Percentiles rank a stretch among this genome's conserved stretches.
These are phyloP conservation scores for Puccinia triticina DNA, from an alignment of 1,284 basidiomycete genomes.

Conservation along the genomic window DNA sequence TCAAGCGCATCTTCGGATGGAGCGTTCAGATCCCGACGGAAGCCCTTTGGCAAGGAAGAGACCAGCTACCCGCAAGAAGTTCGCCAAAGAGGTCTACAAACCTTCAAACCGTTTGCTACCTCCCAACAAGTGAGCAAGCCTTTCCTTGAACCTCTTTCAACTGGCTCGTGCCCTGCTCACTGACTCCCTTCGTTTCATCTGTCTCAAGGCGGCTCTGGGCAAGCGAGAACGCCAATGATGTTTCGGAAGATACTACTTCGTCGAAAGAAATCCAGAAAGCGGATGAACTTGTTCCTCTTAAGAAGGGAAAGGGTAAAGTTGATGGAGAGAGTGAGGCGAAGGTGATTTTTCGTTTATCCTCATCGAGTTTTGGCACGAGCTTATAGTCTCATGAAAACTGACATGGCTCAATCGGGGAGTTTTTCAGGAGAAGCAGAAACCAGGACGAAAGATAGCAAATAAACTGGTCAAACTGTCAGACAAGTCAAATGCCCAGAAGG, in stretches of 20 bases:
- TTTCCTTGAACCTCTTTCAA: not conserved
- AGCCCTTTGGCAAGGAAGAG: conserved; percentile 25
- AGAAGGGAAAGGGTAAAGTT: not conserved
- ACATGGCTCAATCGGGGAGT: not conserved
- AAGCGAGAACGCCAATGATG: conserved; percentile 13
- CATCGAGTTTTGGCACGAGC: not conserved
- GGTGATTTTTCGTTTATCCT: not conserved
- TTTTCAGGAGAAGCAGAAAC: conserved; percentile 3
- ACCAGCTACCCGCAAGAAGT: conserved; percentile 26
- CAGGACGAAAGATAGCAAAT: conserved; percentile 15
- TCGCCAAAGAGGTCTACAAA: conserved; percentile 28
- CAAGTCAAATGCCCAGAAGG: conserved; percentile 39
- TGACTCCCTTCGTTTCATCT: not conserved
- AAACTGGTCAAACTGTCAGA: conserved; percentile 28
- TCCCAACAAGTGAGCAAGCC: conserved; percentile 21
- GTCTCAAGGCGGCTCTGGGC: conserved; percentile 8
- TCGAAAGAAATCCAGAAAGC: conserved; percentile 22
- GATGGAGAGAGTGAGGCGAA: not conserved
- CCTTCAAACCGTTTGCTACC: conserved; percentile 31
- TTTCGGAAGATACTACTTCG: conserved; percentile 7
- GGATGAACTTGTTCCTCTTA: not conserved
- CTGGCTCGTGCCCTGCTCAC: no score
- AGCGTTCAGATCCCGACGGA: conserved; percentile 6
- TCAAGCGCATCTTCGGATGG: not conserved
- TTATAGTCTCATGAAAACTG: not conserved